A percentile compares a stretch with the other conserved stretches of the same genome.
phyloP scores from a whole-genome alignment of 2,329 filamentous ascomycete species.

The Pestalotiopsis sp. region DNA sequence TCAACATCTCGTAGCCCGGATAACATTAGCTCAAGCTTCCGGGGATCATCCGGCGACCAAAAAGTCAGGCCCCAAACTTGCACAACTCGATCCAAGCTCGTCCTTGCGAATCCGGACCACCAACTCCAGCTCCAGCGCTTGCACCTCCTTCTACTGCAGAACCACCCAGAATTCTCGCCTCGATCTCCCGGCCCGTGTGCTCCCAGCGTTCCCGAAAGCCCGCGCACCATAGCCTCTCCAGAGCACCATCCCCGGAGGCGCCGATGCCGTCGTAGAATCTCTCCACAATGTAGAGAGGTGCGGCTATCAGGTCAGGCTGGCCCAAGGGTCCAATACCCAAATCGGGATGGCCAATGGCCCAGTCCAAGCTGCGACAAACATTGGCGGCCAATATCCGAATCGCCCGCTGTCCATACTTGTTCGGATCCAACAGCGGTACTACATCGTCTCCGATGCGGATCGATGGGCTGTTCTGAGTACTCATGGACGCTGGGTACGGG shows the following conservation, averaged over 20 bases:
- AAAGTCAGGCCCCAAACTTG: conserved; percentile 22
- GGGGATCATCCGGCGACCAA: not conserved
- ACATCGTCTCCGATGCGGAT: conserved; percentile 26
- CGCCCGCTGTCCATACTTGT: conserved; percentile 42
- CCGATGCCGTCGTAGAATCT: conserved; percentile 28
- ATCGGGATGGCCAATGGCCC: conserved; percentile 38
- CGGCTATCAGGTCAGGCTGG: conserved; percentile 31
- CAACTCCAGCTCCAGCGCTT: not conserved
- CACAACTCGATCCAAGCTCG: conserved; percentile 29
- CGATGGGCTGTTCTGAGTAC: conserved; percentile 26
- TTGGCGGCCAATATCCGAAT: conserved; percentile 48
- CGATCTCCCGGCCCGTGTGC: conserved; percentile 21
- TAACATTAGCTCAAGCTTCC: not conserved
- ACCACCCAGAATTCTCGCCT: not conserved
- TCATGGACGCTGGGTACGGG: not conserved
- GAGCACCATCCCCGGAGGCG: conserved; percentile 23
- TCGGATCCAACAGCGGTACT: conserved; percentile 41
- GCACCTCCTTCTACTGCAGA: not conserved
- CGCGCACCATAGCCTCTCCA: conserved; percentile 29
- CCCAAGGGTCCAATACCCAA: not conserved
- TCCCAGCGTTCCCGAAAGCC: conserved; percentile 26
- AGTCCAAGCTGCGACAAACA: conserved; percentile 55
- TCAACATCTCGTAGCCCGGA: no score
- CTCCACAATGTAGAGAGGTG: conserved; percentile 29
- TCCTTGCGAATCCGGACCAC: not conserved